Percentiles rank a stretch among this genome's conserved stretches.
Evolutionary conservation across 805 yeast genomes (phyloP).

Genomic region (Tetrapisispora pingtungensis): DNA sequence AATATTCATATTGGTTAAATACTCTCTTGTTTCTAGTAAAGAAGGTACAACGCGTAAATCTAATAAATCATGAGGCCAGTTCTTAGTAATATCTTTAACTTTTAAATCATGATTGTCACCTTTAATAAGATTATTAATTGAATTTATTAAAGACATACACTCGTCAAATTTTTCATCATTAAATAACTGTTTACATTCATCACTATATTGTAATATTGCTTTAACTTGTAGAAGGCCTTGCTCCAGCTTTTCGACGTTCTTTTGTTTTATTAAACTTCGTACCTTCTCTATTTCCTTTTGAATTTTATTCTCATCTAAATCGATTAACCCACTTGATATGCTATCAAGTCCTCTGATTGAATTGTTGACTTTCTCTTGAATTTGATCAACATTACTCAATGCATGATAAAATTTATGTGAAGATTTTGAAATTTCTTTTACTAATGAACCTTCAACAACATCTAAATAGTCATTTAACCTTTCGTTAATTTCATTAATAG

Average conservation of each 20-base stretch:
- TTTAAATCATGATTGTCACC: slow-evolving; percentile 35
- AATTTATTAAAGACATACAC: slow-evolving; percentile 49
- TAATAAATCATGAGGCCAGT: slow-evolving; percentile 35
- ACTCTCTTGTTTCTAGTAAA: slow-evolving; percentile 35
- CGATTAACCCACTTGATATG: slow-evolving; percentile 37
- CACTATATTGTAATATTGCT: slow-evolving; percentile 36
- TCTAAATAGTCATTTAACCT: slow-evolving; percentile 76
- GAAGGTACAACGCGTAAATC: slow-evolving; percentile 28
- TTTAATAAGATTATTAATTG: slow-evolving; percentile 46
- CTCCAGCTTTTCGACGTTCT: slow-evolving; percentile 54
- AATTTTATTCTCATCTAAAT: slow-evolving; percentile 41
- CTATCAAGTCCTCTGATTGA: slow-evolving; percentile 40
- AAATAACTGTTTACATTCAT: slow-evolving; percentile 25
- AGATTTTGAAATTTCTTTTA: slow-evolving; percentile 73
- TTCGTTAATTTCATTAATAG: slow-evolving; percentile 59
- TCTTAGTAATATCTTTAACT: slow-evolving; percentile 23
- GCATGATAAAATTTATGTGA: slow-evolving; percentile 81
- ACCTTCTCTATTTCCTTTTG: slow-evolving; percentile 41
- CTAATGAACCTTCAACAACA: slow-evolving; percentile 68
- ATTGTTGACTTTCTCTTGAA: slow-evolving; percentile 43
- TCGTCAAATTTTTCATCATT: slow-evolving; percentile 36
- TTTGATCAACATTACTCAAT: slow-evolving; percentile 61
- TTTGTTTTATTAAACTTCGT: slow-evolving; percentile 40
- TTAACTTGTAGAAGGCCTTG: slow-evolving; percentile 45
- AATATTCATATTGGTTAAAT: slow-evolving; percentile 44